Percentiles rank a stretch among this genome's conserved stretches.
Evolutionary conservation across 108 stramenopile genomes (phyloP).

Genomic region (Craspedostauros australis): DNA sequence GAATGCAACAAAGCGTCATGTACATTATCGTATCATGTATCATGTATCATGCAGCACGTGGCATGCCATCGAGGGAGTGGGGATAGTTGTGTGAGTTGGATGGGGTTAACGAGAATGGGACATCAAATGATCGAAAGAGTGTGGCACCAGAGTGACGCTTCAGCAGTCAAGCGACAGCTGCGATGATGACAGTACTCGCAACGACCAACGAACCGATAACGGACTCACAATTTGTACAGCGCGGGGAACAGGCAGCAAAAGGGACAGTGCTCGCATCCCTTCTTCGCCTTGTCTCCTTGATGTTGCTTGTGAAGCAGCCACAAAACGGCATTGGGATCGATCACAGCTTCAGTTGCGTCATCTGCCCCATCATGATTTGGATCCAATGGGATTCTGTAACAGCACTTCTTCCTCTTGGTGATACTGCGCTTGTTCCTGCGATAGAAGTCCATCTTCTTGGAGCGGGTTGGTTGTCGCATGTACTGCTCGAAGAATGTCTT

Average conservation of each 20-base stretch:
- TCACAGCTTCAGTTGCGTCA: conserved; percentile 23
- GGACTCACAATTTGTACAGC: conserved; percentile 19
- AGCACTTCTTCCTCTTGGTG: conserved; percentile 43
- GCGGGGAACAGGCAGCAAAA: conserved; percentile 54
- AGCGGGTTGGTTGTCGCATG: conserved; percentile 38
- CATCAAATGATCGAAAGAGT: no score
- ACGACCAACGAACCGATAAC: no score
- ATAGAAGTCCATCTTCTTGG: conserved; percentile 59
- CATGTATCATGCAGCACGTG: no score
- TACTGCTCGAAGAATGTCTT: conserved; percentile 46
- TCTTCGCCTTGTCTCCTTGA: not conserved
- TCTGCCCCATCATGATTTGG: conserved; percentile 25
- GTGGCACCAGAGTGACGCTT: no score
- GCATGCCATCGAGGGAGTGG: no score
- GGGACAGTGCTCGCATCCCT: conserved; percentile 51
- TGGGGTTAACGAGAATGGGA: no score
- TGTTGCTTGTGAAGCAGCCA: conserved; percentile 52
- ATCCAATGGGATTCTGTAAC: conserved; percentile 50
- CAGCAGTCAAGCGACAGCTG: no score
- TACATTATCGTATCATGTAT: no score
- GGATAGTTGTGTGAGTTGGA: no score
- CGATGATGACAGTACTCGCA: no score
- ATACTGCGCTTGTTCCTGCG: conserved; percentile 52
- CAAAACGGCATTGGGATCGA: conserved; percentile 61
- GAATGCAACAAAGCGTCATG: no score